Percentiles rank a stretch among this genome's conserved stretches.
phyloP scores from a whole-genome alignment of 1,284 basidiomycete species.

The Phlebopus sp. region DNA sequence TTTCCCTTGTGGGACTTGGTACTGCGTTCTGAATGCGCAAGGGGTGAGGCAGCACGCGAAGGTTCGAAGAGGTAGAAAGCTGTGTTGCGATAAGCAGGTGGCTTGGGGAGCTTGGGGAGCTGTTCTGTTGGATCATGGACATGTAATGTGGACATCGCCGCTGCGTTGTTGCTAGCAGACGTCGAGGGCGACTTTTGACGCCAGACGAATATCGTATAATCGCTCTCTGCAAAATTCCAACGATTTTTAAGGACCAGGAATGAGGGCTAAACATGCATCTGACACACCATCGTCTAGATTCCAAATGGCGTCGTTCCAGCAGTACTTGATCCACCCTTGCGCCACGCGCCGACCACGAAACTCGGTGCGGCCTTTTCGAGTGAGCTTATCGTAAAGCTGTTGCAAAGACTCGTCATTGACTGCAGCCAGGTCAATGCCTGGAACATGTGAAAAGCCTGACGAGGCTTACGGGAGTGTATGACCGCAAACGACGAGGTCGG shows the following conservation, averaged over 20 bases:
- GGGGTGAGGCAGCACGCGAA: slow-evolving; percentile 9
- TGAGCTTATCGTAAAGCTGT: slow-evolving; percentile 65
- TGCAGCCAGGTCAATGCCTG: slow-evolving; percentile 23
- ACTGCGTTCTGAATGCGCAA: slow-evolving; percentile 32
- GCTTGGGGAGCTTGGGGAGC: slow-evolving; percentile 60
- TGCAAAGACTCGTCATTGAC: slow-evolving; percentile 66
- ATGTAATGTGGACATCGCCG: slow-evolving; percentile 52
- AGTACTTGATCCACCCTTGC: slow-evolving; percentile 78
- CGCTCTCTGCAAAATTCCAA: slow-evolving; percentile 50
- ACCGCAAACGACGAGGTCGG: slow-evolving; percentile 70
- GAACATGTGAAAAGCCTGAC: slow-evolving; percentile 4
- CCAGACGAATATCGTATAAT: slow-evolving; percentile 79
- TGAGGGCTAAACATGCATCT: neutral
- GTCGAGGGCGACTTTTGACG: slow-evolving; percentile 43
- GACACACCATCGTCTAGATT: slow-evolving; percentile 73
- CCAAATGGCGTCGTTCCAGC: slow-evolving; percentile 71
- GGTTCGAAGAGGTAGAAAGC: slow-evolving; percentile 64
- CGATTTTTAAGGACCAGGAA: neutral
- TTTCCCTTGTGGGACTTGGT: slow-evolving; percentile 41
- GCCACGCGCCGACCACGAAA: slow-evolving; percentile 59
- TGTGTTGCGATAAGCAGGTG: slow-evolving; percentile 62
- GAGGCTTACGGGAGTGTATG: slow-evolving; percentile 62
- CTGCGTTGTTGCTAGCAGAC: slow-evolving; percentile 19
- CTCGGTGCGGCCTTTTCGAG: slow-evolving; percentile 55
- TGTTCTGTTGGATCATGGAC: slow-evolving; percentile 59